Percentiles rank a stretch among this genome's conserved stretches.
phyloP scores from a whole-genome alignment of 208 protist genomes.

The Acanthamoeba triangularis region DNA sequence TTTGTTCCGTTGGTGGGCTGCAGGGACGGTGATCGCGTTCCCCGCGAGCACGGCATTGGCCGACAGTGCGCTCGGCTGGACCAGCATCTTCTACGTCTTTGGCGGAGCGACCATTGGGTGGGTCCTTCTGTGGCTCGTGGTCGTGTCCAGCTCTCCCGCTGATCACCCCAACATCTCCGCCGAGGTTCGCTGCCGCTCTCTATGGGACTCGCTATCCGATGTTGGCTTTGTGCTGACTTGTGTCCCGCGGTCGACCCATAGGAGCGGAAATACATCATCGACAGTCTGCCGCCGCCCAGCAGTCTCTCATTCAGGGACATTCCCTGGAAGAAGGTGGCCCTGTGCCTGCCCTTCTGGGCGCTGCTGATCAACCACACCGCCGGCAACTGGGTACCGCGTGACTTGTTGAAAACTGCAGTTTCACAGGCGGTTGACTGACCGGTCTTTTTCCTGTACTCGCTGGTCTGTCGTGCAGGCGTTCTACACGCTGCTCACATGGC shows the following conservation, averaged over 20 bases:
- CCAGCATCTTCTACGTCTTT: conserved; percentile 72
- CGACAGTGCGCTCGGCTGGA: conserved; percentile 30
- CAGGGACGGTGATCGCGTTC: conserved; percentile 67
- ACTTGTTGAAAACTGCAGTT: neutral
- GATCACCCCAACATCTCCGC: conserved; percentile 56
- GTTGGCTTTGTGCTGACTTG: neutral
- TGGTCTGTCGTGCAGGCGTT: conserved; percentile 43
- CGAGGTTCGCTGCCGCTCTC: neutral
- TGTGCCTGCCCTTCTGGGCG: conserved; percentile 74
- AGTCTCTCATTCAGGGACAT: conserved; percentile 8
- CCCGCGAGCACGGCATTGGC: conserved; percentile 14
- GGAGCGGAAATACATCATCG: conserved; percentile 33
- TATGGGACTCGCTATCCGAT: neutral
- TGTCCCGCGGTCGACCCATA: neutral
- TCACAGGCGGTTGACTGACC: neutral
- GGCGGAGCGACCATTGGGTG: conserved; percentile 12
- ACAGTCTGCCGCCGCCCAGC: conserved; percentile 7
- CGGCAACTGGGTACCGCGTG: conserved; percentile 44
- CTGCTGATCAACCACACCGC: conserved; percentile 67
- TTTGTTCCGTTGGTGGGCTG: neutral
- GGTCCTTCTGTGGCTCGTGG: conserved; percentile 28
- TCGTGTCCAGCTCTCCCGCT: conserved; percentile 58
- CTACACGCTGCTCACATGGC: conserved; percentile 73
- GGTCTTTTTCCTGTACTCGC: too few relatives aligned
- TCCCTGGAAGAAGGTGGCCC: conserved; percentile 53